Evolutionary conservation across 2,329 filamentous ascomycete genomes (phyloP), one percentile per base, ranked within the genome.

Genomic region (Xylaria sp.): DNA sequence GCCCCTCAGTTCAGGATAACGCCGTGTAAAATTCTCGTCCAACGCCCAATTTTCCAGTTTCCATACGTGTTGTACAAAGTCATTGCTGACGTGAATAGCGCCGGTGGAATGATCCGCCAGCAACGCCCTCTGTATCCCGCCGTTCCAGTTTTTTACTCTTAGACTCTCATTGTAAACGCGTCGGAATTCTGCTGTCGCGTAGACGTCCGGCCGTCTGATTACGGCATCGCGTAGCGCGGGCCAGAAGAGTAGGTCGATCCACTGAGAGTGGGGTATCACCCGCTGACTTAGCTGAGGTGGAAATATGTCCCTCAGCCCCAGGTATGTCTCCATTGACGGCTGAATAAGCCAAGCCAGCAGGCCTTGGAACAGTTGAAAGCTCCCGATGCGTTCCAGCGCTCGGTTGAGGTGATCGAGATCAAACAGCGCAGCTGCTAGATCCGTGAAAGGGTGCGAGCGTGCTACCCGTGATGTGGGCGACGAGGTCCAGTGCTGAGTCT

Each of bases 161-260:
- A 75, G 48, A 48, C 65, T 69, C 37, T 61, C 59, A 40, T 61
- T 67, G 57, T 74, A 75, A 38, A 71, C 43, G 48, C 65, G 63
- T 39, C 66, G 65, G 40, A 75, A 75, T 46, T 75, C 71, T 2
- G 68, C 64, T 7, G 69, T 75, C 39, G 66, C 69, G 50, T 76
- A 76, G 4, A 66, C 45, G 16, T 68, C 63, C 51, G 72, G 74
- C 19, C 68, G 68, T 43, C 69, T 62, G 20, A 73, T 72, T 43
- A 71, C 63, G 39, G 63, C 66, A 47, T 72, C 69, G 51, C 71
- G 70, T 21, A 76, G 57, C 34, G 66, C 62, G 20, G 64, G 63
- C 68, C 69, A 73, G 11, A 71, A 50, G 18, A 71, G 50, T 6
- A 69, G 62, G 48, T 72, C 64, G 26, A 76, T 63, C 67, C 71